Percentiles rank a stretch among this genome's conserved stretches.
phyloP scores from a whole-genome alignment of 768 basidiomycete species.

The Russula foetens region DNA sequence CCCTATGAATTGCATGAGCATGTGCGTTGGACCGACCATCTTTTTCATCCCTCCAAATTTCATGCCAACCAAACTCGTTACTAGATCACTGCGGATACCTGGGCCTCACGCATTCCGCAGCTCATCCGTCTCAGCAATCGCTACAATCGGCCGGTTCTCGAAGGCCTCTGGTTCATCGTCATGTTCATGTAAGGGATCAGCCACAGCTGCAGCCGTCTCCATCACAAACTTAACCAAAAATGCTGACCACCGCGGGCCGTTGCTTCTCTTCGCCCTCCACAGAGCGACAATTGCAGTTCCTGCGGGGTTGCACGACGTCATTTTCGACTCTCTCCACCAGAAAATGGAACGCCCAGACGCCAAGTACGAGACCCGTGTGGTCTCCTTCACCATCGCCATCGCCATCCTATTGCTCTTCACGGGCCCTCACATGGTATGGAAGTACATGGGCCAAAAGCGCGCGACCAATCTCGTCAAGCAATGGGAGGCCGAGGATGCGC shows the following conservation, averaged over 20 bases:
- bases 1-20: conserved; percentile 10
- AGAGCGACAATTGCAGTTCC: conserved; percentile 37
- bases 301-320: conserved; percentile 30
- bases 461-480: conserved; percentile 31
- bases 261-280: neutral
- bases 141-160: conserved; percentile 38
- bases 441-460: conserved; percentile 32
- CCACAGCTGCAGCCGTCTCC: neutral
- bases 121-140: conserved; percentile 31
- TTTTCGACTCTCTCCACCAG: conserved; percentile 24
- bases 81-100: conserved; percentile 37
- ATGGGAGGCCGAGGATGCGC: conserved; percentile 36
- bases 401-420: conserved; percentile 33
- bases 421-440: conserved; percentile 40
- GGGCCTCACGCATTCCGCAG: conserved; percentile 35
- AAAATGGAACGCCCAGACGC: neutral
- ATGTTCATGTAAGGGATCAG: conserved; percentile 32
- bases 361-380: conserved; percentile 30
- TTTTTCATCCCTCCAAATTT: neutral
- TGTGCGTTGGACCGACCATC: neutral
- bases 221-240: neutral
- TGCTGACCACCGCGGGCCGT: too few species aligned
- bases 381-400: conserved; percentile 32
- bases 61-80: too few species aligned
- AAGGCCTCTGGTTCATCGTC: conserved; percentile 35